phyloP scores from a whole-genome alignment of 1,139 yeast genomes.

The Saccharomyces hybrid region DNA sequence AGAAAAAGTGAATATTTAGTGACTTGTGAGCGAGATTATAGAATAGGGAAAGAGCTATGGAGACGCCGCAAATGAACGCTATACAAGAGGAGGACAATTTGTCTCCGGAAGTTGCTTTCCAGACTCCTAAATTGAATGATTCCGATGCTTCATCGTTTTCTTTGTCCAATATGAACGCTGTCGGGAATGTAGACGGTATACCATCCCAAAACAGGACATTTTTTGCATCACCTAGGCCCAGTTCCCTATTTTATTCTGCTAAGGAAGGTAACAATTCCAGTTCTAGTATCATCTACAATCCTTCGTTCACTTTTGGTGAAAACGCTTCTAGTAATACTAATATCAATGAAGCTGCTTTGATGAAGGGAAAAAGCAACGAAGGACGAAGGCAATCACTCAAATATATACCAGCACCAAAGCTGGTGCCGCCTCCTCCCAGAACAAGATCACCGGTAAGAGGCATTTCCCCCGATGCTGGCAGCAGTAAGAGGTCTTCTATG shows the following conservation, averaged over 20 bases:
- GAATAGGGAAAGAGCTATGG: not conserved
- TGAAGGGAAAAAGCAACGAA: conserved; percentile 9
- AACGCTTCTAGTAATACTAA: conserved; percentile 2
- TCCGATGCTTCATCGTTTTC: not conserved
- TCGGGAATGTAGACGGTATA: not conserved
- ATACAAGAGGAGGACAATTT: not conserved
- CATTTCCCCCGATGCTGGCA: conserved; percentile 4
- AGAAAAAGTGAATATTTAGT: not conserved
- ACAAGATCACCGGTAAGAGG: conserved; percentile 23
- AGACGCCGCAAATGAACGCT: not conserved
- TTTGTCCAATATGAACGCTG: not conserved
- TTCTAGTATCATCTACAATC: conserved; percentile 30
- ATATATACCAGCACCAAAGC: conserved; percentile 34
- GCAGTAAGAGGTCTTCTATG: conserved; percentile 16
- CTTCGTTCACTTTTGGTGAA: conserved; percentile 30
- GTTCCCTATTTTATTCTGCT: conserved; percentile 21
- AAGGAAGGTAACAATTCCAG: conserved; percentile 29
- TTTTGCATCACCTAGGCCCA: conserved; percentile 13
- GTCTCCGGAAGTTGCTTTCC: not conserved
- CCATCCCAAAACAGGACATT: not conserved
- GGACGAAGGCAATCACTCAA: conserved; percentile 27
- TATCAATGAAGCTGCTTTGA: not conserved
- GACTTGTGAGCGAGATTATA: not conserved
- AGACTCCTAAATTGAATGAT: not conserved
- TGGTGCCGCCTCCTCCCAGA: conserved; percentile 33